A percentile compares a stretch with the other conserved stretches of the same genome.
Evolutionary conservation across 768 basidiomycete species (phyloP).

Genomic region (Botryobasidium botryosum): DNA sequence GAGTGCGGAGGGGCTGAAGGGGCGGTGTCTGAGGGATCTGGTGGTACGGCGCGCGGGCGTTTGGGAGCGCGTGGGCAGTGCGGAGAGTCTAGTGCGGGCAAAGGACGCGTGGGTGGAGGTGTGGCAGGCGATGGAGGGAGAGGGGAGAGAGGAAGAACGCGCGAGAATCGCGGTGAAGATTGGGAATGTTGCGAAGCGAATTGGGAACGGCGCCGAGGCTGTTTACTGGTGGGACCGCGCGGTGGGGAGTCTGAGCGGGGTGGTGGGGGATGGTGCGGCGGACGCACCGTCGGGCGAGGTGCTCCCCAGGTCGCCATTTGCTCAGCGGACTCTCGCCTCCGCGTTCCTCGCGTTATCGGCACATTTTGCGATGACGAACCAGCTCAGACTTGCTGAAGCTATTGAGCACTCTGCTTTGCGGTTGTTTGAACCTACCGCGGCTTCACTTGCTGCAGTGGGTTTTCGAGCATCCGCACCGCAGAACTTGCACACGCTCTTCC

Average conservation of each 20-base stretch:
- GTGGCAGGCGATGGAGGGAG: conserved; percentile 30
- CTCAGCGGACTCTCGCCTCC: conserved; percentile 44
- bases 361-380: conserved; percentile 42
- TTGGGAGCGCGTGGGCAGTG: conserved; percentile 43
- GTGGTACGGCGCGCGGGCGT: conserved; percentile 35
- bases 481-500: conserved; percentile 42
- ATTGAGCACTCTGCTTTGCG: conserved; percentile 39
- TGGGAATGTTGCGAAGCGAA: conserved; percentile 42
- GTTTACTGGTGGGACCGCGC: conserved; percentile 52
- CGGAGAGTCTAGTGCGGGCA: conserved; percentile 34
- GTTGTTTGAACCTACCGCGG: conserved; percentile 24
- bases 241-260: conserved; percentile 25
- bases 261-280: neutral
- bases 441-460: too few species aligned
- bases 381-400: conserved; percentile 35
- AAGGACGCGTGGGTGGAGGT: conserved; percentile 38
- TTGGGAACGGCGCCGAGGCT: conserved; percentile 37
- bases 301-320: conserved; percentile 13
- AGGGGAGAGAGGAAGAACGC: conserved; percentile 24
- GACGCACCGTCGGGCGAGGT: neutral
- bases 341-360: conserved; percentile 53
- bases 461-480: too few species aligned
- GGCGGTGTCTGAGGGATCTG: too few species aligned
- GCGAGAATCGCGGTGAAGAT: conserved; percentile 46
- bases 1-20: too few species aligned